phyloP scores from a whole-genome alignment of 495 filamentous ascomycete genomes.

The Xylaria intraflava region DNA sequence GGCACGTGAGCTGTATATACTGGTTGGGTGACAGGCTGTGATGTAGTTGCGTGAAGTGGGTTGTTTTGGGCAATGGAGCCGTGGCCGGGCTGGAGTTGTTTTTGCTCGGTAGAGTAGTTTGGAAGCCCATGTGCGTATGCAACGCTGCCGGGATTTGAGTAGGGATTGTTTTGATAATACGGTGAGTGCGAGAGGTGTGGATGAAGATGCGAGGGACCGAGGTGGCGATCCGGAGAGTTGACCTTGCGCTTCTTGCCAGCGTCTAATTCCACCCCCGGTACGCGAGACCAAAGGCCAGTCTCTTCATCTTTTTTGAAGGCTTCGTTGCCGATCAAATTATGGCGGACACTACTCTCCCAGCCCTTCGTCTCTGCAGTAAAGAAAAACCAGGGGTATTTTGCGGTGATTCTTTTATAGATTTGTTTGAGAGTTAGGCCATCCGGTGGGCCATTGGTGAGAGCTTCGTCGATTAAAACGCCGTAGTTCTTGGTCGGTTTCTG shows the following conservation, averaged over 20 bases:
- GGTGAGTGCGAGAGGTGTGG: constrained; percentile 19
- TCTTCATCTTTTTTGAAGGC: constrained; percentile 79
- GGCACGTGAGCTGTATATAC: constrained; percentile 28
- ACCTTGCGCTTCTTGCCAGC: constrained; percentile 48
- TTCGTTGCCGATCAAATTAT: constrained; percentile 85
- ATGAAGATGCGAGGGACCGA: constrained; percentile 24
- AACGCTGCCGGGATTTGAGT: constrained; percentile 18
- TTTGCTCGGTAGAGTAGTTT: constrained; percentile 19
- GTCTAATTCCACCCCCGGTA: constrained; percentile 45
- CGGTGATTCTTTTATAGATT: constrained; percentile 84
- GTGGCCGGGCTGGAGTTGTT: constrained; percentile 17
- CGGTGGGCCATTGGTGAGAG: constrained; percentile 62
- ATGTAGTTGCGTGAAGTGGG: constrained; percentile 16
- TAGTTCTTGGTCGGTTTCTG: constrained; percentile 82
- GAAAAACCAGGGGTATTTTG: constrained; percentile 85
- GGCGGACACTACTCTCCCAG: constrained; percentile 95
- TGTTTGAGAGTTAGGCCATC: constrained; percentile 79
- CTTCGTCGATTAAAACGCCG: constrained; percentile 84
- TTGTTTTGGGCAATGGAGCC: constrained; percentile 16
- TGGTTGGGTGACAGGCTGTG: constrained; percentile 23
- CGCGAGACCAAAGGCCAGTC: constrained; percentile 43
- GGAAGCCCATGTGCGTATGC: constrained; percentile 18
- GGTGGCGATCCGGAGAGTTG: constrained; percentile 36
- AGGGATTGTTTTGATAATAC: constrained; percentile 27
- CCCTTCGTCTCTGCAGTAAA: constrained; percentile 74